Evolutionary conservation across 371 early-diverging fungal genomes (phyloP), one percentile per base, ranked within the genome.

Genomic region (Rhizopus microsporus): DNA sequence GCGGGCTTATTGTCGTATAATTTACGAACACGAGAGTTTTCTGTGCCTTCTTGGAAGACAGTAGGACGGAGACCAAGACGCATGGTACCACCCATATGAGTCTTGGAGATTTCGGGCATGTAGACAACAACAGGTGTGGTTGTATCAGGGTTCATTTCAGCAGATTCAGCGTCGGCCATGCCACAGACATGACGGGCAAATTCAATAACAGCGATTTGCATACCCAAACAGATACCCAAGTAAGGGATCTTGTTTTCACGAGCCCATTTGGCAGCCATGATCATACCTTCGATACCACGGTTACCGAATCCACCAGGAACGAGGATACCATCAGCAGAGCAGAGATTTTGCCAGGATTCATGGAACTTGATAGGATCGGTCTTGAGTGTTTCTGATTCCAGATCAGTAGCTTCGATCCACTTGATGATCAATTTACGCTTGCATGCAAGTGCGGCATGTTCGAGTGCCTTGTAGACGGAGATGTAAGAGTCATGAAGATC

Each of bases 221-320:
- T 84, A 61, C 99, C 99, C 38, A 99, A 85, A 76, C 99, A 99
- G 69, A 99, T 98, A 62, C 97, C 97, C 45, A 99, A 88, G 78
- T 94, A 98, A 48, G 99, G 99, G 37, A 98, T 78, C 65, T 93
- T 92, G 79, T 97, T 92, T 75, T 96, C 95, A 71, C 99, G 93
- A 17, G 99, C 99, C 93, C 95, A 98, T 65, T 94, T 91, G 62
- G 92, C 92, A n/a, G 98, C 99, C 38, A 85, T 70, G 42, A 99
- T 86, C 91, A 94, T 99, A 64, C 99, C 98, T 70, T 98, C 99
- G 39, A 91, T 88, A 62, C 99, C 99, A 70, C 98, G 94, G 54
- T 77, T 78, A 51, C 99, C 99, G 73, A 99, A 99, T 34, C 99
- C 99, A 67, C 99, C 99, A 16, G 99, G 99, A 23, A 99, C 94